phyloP scores from a whole-genome alignment of 140 eudicot genomes.

The Flaveria floridana region DNA sequence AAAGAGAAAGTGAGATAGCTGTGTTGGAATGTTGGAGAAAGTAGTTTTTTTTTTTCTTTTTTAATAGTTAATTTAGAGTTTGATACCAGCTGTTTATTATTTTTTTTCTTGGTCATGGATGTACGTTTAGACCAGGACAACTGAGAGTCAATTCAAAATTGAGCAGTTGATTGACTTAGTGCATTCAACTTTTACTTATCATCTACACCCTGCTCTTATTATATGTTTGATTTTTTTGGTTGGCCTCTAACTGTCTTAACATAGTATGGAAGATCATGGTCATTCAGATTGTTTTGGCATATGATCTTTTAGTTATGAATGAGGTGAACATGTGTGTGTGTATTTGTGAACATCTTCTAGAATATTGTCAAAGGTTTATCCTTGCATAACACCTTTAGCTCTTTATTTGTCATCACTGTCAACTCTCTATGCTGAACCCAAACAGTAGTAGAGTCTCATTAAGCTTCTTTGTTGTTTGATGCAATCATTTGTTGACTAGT shows the following conservation, averaged over 20 bases:
- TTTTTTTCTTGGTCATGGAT: not conserved
- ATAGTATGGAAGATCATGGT: not conserved
- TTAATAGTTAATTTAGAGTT: not conserved
- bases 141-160: not conserved
- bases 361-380: not conserved
- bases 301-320: not conserved
- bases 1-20: conserved; percentile 21
- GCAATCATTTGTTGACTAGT: not conserved
- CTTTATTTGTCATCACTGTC: not conserved
- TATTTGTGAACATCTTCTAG: too few species aligned
- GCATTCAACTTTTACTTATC: not conserved
- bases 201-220: too few species aligned
- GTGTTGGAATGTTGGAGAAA: conserved; percentile 18
- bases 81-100: not conserved
- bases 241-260: not conserved
- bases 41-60: not conserved
- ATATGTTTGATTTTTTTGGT: not conserved
- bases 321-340: not conserved
- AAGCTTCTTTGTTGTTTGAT: not conserved
- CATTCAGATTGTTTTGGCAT: not conserved
- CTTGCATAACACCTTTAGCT: not conserved
- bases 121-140: not conserved
- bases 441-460: not conserved
- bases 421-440: not conserved
- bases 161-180: not conserved